Percentiles rank a stretch among this genome's conserved stretches.
phyloP scores from a whole-genome alignment of 129 eudicot genomes.

The Chrysanthemum makinoi region DNA sequence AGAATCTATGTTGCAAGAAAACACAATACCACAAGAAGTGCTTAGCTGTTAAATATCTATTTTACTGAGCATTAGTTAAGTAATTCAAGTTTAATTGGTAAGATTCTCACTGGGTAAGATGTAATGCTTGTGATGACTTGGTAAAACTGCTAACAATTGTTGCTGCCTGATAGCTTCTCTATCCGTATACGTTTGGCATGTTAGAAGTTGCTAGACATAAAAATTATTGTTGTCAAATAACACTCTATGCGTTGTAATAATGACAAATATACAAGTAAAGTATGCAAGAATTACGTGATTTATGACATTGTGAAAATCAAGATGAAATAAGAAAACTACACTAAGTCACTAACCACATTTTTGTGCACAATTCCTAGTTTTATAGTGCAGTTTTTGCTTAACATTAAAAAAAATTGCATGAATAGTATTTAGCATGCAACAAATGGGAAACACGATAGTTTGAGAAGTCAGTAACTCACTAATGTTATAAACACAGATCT shows the following conservation, averaged over 20 bases:
- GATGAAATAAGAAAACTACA: constrained; percentile 13
- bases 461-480: constrained; percentile 8
- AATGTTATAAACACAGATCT: background rate
- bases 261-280: constrained; percentile 1
- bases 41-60: constrained; percentile 9
- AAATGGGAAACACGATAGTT: background rate
- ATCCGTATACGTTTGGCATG: constrained; percentile 90
- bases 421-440: constrained; percentile 19
- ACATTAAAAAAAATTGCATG: background rate
- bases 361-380: constrained; percentile 16
- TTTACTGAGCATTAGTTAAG: background rate
- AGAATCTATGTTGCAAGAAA: constrained; percentile 53
- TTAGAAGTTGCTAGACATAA: constrained; percentile 69
- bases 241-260: background rate
- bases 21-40: constrained; percentile 7
- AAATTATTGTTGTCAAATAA: constrained; percentile 14
- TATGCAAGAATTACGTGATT: constrained; percentile 1
- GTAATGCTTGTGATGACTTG: constrained; percentile 98
- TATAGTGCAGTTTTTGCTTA: background rate
- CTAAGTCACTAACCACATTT: background rate
- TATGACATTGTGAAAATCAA: constrained; percentile 10
- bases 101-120: constrained; percentile 75
- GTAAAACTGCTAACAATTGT: constrained; percentile 75
- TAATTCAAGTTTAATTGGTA: background rate
- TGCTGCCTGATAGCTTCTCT: constrained; percentile 98